Conservation (phyloP, 164 flowering plant genomes). For the Aristolochia californica region DNA sequence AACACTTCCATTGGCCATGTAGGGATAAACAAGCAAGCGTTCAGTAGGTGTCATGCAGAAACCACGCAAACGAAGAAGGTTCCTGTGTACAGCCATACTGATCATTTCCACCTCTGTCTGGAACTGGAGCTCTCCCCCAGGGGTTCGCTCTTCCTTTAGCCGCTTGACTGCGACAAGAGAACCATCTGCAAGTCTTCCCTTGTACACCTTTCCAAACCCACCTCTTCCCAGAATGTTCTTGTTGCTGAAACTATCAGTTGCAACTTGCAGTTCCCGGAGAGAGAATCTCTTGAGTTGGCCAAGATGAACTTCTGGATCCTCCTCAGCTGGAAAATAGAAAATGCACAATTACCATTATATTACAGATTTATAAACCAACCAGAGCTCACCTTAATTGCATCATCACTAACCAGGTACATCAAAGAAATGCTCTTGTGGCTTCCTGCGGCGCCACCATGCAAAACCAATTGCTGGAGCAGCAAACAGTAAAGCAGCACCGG, state of each 20-base stretch:
- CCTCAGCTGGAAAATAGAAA: constrained; percentile 28
- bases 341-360: not conserved
- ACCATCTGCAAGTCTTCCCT: constrained; percentile 41
- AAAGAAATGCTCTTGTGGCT: constrained; percentile 35
- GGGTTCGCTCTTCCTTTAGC: constrained; percentile 35
- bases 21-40: constrained; percentile 36
- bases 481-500: constrained; percentile 40
- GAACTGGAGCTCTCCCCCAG: constrained; percentile 36
- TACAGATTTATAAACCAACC: not conserved
- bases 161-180: constrained; percentile 37
- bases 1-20: constrained; percentile 40
- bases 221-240: constrained; percentile 38
- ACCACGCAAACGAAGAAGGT: constrained; percentile 29
- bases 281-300: constrained; percentile 44
- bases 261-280: constrained; percentile 35
- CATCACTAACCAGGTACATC: constrained; percentile 34
- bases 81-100: constrained; percentile 40
- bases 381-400: not conserved
- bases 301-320: constrained; percentile 44
- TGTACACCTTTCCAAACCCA: constrained; percentile 41
- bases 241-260: constrained; percentile 36
- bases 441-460: constrained; percentile 37
- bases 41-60: constrained; percentile 42
- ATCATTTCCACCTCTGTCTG: constrained; percentile 42
- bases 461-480: constrained; percentile 41